These are phyloP conservation scores for Exobasidium cylindrosporum DNA, from an alignment of 1,284 basidiomycete species.

Conservation along the genomic window DNA sequence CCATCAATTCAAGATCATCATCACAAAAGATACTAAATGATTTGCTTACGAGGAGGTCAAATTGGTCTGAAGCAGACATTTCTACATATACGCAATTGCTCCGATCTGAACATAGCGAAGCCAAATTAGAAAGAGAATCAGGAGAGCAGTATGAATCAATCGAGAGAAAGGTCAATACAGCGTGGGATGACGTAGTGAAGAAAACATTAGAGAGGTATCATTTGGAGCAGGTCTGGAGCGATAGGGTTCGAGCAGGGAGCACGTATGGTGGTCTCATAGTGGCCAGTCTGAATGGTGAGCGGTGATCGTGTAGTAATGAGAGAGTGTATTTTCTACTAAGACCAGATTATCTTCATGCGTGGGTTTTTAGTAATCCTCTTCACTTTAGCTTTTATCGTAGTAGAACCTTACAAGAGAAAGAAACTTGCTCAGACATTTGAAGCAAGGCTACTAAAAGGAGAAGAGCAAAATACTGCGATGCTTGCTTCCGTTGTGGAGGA, in stretches of 20 bases:
- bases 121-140: constrained; percentile 28
- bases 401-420: constrained; percentile 54
- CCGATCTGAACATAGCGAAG: constrained; percentile 39
- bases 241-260: constrained; percentile 39
- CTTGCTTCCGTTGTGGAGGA: constrained; percentile 26
- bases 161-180: constrained; percentile 32
- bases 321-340: too few species aligned
- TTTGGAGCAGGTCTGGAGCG: constrained; percentile 52
- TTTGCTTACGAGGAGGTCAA: constrained; percentile 40
- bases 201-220: constrained; percentile 49
- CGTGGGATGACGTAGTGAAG: constrained; percentile 47
- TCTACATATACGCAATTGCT: constrained; percentile 43
- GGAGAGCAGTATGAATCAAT: constrained; percentile 34
- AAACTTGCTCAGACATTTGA: constrained; percentile 52
- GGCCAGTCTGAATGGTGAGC: constrained; percentile 40
- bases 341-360: not conserved
- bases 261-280: constrained; percentile 45
- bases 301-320: not conserved
- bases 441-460: constrained; percentile 33
- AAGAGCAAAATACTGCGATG: constrained; percentile 26
- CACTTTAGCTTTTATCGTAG: constrained; percentile 45
- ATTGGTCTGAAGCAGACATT: constrained; percentile 45
- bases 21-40: constrained; percentile 47
- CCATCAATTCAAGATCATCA: constrained; percentile 31
- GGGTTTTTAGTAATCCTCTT: constrained; percentile 39